Evolutionary conservation across 768 basidiomycete species (phyloP).

Genomic region (Botryobasidium botryosum): DNA sequence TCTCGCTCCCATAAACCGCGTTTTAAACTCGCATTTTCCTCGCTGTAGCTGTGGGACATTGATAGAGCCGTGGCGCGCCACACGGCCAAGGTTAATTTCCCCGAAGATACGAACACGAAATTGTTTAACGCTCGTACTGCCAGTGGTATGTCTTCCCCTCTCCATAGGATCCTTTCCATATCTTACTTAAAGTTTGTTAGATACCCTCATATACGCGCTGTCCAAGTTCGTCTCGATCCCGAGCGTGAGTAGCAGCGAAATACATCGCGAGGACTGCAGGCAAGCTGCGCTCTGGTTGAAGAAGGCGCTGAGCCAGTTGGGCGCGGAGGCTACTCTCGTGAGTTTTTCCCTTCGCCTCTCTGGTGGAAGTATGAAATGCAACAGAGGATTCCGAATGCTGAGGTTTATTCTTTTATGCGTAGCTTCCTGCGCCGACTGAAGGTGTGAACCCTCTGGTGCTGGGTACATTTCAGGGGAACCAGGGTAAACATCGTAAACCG

Average conservation of each 20-base stretch:
- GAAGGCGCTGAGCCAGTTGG: slow-evolving; percentile 74
- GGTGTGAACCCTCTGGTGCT: slow-evolving; percentile 76
- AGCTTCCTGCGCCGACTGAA: slow-evolving; percentile 59
- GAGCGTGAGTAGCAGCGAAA: slow-evolving; percentile 56
- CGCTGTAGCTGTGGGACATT: too few species aligned
- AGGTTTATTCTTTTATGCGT: background rate
- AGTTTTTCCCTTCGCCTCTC: slow-evolving; percentile 15
- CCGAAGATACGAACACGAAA: too few species aligned
- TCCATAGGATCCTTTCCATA: too few species aligned
- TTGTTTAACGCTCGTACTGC: too few species aligned
- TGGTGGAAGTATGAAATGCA: background rate
- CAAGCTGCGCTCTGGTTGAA: slow-evolving; percentile 89
- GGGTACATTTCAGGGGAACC: slow-evolving; percentile 65
- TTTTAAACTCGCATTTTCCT: background rate
- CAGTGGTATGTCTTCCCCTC: too few species aligned
- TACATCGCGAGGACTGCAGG: slow-evolving; percentile 70
- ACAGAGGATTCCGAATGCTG: background rate
- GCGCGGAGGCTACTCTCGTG: slow-evolving; percentile 65
- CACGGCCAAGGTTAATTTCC: too few species aligned
- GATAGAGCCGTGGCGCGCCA: slow-evolving; percentile 4
- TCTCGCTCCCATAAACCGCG: background rate
- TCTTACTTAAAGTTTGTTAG: too few species aligned
- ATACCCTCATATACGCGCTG: slow-evolving; percentile 61
- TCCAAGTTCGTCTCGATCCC: slow-evolving; percentile 77
- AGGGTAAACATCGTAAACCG: slow-evolving; percentile 25